Base-by-base conservation (phyloP, 2,329 filamentous ascomycete species). In the Neopestalotiopsis sp. region DNA sequence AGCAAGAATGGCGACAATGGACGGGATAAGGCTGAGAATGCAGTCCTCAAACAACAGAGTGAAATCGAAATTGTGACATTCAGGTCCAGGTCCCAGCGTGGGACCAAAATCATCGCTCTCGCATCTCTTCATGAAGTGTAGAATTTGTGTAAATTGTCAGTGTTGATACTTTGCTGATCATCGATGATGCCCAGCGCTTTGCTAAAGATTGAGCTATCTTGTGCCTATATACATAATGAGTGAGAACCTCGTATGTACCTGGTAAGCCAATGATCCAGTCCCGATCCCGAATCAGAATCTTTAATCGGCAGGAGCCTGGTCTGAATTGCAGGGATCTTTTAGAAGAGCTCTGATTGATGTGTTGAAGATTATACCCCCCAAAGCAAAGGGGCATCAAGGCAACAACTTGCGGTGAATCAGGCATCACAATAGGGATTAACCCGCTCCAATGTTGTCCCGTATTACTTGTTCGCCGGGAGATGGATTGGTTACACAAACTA, bases 31-130 rank as follows among this genome's bases (percentile, higher is more conserved):
- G 65, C 65, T 67, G 20, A 60, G 30, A n/a, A 67, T 60, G 4
- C 32, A 67, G 14, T 67, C 56, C 32, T 67, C 65, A 45, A 67
- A 67, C 9, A 40, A 17, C 17, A 67, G 24, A n/a, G 65, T 67
- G 52, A 67, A 67, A 45, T 67, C 65, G 30, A 67, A 67, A 32
- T 49, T 67, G 56, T 67, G 56, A 34, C 65, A 67, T 10, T 60
- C 56, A 24, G 30, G 38, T 56, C 65, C 65, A 24, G 56, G 34
- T 49, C 52, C 52, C 65, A 67, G 28, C 14, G 65, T 10, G 65
- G 65, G 65, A 49, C 65, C 65, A 45, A 67, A 67, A 38, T 34
- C 58, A 20, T 60, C 65, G 30, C 24, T 34, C n/a, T 67, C 13
- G 65, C 65, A 67, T 60, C 65, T 40, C 65, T 67, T 52, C 65